Conservation (phyloP, 768 basidiomycete genomes). For the Tephrocybe rancida region DNA sequence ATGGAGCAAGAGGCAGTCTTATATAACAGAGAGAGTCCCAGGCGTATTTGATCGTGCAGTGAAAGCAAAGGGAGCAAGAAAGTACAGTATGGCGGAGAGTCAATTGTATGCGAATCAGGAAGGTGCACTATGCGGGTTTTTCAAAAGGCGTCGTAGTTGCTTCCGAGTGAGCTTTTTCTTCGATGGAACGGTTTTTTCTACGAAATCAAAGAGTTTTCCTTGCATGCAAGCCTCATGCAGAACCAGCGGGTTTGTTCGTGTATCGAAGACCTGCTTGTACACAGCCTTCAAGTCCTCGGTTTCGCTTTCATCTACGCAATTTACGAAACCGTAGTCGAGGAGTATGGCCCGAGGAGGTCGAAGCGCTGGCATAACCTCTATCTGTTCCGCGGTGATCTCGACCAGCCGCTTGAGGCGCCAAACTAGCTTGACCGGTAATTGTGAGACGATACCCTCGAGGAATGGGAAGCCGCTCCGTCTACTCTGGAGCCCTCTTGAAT, state of each 20-base stretch:
- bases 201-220: constrained; percentile 31
- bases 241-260: constrained; percentile 27
- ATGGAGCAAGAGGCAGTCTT: no score
- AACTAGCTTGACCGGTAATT: constrained; percentile 28
- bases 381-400: no score
- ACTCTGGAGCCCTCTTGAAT: constrained; percentile 17
- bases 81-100: no score
- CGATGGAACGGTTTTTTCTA: constrained; percentile 19
- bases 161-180: constrained; percentile 20
- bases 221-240: constrained; percentile 37
- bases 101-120: no score
- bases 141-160: constrained; percentile 29
- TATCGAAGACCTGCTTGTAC: constrained; percentile 34
- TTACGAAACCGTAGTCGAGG: constrained; percentile 39
- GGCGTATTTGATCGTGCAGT: no score
- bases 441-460: no score
- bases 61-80: no score
- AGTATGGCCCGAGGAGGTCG: constrained; percentile 8
- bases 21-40: no score
- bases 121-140: no score
- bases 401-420: constrained; percentile 38
- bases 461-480: no score
- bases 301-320: constrained; percentile 30
- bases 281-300: constrained; percentile 26
- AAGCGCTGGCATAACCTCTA: constrained; percentile 7